A percentile compares a stretch with the other conserved stretches of the same genome.
These are phyloP conservation scores for Kluyveromyces nonfermentans DNA, from an alignment of 805 yeast genomes.

Conservation along the genomic window DNA sequence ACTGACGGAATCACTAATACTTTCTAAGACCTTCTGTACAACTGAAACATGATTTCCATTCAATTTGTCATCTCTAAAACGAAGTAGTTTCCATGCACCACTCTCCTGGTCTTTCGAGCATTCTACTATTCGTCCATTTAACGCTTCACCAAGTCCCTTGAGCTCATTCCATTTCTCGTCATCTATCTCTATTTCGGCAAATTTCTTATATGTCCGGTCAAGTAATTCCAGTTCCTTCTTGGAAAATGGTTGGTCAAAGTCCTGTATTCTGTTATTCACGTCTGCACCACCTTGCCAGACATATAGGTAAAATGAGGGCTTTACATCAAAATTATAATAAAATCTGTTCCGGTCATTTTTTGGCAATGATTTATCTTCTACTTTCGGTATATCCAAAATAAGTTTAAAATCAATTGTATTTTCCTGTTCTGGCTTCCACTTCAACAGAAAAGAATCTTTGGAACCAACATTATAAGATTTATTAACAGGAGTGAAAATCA, in stretches of 20 bases:
- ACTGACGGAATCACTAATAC: slow-evolving; percentile 79
- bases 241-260: slow-evolving; percentile 26
- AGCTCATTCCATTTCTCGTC: slow-evolving; percentile 76
- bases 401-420: slow-evolving; percentile 86
- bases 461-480: slow-evolving; percentile 76
- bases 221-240: slow-evolving; percentile 24
- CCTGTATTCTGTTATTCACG: slow-evolving; percentile 21
- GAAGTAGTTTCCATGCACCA: slow-evolving; percentile 70
- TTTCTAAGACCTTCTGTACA: slow-evolving; percentile 71
- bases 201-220: slow-evolving; percentile 49
- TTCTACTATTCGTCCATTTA: slow-evolving; percentile 84
- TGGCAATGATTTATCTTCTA: slow-evolving; percentile 24
- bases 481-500: slow-evolving; percentile 84
- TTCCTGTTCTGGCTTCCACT: slow-evolving; percentile 97
- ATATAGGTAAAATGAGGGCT: slow-evolving; percentile 57
- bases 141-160: slow-evolving; percentile 63
- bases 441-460: slow-evolving; percentile 74
- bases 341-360: slow-evolving; percentile 60
- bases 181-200: slow-evolving; percentile 49
- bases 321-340: slow-evolving; percentile 72
- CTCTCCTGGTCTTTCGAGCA: slow-evolving; percentile 54
- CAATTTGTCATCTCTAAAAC: slow-evolving; percentile 89
- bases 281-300: slow-evolving; percentile 67
- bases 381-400: slow-evolving; percentile 33
- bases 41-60: slow-evolving; percentile 80